These are phyloP conservation scores for Aspergillus indologenus DNA, from an alignment of 495 filamentous ascomycete species.

Conservation along the genomic window DNA sequence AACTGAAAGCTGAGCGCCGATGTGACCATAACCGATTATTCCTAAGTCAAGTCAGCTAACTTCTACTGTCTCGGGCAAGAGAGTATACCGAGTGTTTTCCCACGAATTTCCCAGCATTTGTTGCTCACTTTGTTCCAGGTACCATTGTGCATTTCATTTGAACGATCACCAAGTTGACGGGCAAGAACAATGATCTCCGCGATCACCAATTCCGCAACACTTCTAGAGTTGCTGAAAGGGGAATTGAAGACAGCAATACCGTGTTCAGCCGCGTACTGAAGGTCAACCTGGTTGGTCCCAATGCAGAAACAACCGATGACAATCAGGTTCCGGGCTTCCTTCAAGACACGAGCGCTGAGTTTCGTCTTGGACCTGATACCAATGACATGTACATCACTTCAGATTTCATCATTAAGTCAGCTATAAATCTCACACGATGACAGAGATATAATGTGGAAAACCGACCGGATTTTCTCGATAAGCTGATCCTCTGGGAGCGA, in stretches of 20 bases:
- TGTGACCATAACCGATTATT: conserved; percentile 97
- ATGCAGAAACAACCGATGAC: conserved; percentile 99
- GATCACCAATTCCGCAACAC: conserved; percentile 94
- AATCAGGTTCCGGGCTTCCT: conserved; percentile 87
- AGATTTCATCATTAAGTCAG: conserved; percentile 9
- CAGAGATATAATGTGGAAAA: conserved; percentile 11
- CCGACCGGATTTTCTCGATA: conserved; percentile 92
- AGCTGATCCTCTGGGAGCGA: conserved; percentile 90
- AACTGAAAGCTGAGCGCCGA: conserved; percentile 94
- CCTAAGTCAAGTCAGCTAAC: conserved; percentile 39
- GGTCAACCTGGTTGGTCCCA: conserved; percentile 96
- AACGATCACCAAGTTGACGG: conserved; percentile 89
- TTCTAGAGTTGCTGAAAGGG: conserved; percentile 95
- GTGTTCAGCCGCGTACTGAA: conserved; percentile 83
- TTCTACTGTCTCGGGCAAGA: background rate
- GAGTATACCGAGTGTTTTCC: conserved; percentile 81
- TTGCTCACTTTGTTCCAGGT: conserved; percentile 97
- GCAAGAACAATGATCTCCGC: conserved; percentile 89
- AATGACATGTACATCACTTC: conserved; percentile 91
- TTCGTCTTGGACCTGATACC: conserved; percentile 98
- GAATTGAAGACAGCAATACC: conserved; percentile 99
- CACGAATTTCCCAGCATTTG: conserved; percentile 96
- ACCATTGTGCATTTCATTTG: conserved; percentile 88
- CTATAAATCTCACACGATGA: background rate
- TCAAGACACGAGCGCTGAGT: conserved; percentile 78